phyloP scores from a whole-genome alignment of 176 grass and related monocot genomes.

The Paspalum notatum region DNA sequence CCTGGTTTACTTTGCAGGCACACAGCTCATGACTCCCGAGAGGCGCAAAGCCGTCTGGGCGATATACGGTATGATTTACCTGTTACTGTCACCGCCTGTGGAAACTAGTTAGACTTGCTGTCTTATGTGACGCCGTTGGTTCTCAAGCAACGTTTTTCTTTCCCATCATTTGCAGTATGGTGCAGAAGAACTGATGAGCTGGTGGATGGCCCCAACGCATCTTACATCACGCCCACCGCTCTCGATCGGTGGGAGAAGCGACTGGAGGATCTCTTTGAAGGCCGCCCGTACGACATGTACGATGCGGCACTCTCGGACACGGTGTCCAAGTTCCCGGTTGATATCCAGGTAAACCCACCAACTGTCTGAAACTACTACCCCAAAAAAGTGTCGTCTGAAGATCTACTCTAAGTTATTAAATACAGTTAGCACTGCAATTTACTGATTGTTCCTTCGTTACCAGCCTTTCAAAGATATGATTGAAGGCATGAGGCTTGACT shows the following conservation, averaged over 20 bases:
- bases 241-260: slow-evolving; percentile 89
- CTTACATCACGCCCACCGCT: slow-evolving; percentile 81
- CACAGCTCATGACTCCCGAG: slow-evolving; percentile 87
- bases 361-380: not conserved
- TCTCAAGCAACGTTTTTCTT: not conserved
- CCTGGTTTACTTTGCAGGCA: slow-evolving; percentile 54
- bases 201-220: slow-evolving; percentile 91
- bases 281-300: slow-evolving; percentile 84
- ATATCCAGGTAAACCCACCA: slow-evolving; percentile 74
- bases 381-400: not conserved
- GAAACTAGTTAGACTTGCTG: not conserved
- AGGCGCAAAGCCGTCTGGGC: slow-evolving; percentile 93
- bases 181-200: slow-evolving; percentile 99
- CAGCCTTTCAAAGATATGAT: slow-evolving; percentile 99
- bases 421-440: not conserved
- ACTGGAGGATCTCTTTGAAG: slow-evolving; percentile 76
- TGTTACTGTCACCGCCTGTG: no score
- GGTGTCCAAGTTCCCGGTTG: slow-evolving; percentile 66
- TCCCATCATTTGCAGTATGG: slow-evolving; percentile 59
- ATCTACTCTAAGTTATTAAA: not conserved
- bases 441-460: not conserved
- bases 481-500: slow-evolving; percentile 92
- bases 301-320: slow-evolving; percentile 90
- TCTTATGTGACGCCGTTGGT: not conserved
- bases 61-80: slow-evolving; percentile 63